Percentiles rank a stretch among this genome's conserved stretches.
These are phyloP conservation scores for Amaranthus tricolor DNA, from an alignment of 179 eudicot genomes.

Conservation along the genomic window DNA sequence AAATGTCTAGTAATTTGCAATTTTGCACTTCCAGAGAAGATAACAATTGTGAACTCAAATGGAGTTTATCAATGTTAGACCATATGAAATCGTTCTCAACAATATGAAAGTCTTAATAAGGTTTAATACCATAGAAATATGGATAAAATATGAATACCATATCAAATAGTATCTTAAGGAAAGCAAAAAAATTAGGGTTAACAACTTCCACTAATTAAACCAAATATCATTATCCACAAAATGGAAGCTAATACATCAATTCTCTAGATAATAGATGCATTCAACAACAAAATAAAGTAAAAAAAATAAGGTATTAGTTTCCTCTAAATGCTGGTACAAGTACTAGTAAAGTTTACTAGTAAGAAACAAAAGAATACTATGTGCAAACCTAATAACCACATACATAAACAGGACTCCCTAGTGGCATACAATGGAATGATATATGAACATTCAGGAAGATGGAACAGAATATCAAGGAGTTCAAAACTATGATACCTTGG, in stretches of 20 bases:
- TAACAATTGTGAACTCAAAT: too few species aligned
- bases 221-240: not conserved
- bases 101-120: too few species aligned
- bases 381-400: constrained; percentile 22
- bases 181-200: too few species aligned
- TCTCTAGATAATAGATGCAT: not conserved
- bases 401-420: constrained; percentile 6
- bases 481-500: constrained; percentile 12
- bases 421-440: not conserved
- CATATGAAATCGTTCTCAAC: too few species aligned
- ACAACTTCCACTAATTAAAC: too few species aligned
- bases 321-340: not conserved
- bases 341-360: constrained; percentile 3
- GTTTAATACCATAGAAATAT: too few species aligned
- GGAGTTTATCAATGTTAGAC: too few species aligned
- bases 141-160: too few species aligned
- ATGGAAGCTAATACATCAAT: not conserved
- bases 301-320: constrained; percentile 1
- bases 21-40: too few species aligned
- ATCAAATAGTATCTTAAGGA: too few species aligned
- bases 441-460: not conserved
- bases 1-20: too few species aligned
- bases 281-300: not conserved
- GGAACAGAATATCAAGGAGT: not conserved
- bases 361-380: constrained; percentile 22